Conservation (phyloP, 2,329 filamentous ascomycete genomes). For the Hawksworthiomyces lignivorus region DNA sequence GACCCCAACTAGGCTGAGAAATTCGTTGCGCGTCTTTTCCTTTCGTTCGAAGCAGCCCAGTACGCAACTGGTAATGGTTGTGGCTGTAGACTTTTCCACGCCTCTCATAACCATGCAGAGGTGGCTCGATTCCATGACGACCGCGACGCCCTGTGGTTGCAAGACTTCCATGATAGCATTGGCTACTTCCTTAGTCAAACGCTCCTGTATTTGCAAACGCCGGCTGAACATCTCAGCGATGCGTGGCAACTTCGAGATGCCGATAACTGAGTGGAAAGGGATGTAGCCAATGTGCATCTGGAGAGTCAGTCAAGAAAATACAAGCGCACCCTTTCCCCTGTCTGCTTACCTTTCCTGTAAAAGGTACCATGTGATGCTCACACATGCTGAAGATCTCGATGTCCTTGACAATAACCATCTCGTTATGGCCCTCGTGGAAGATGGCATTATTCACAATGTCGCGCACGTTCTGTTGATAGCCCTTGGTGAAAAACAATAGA, state of each 20-base stretch:
- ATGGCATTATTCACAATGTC: conserved; percentile 91
- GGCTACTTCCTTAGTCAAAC: conserved; percentile 91
- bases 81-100: conserved; percentile 83
- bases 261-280: conserved; percentile 81
- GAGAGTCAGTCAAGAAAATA: too few relatives aligned
- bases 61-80: conserved; percentile 93
- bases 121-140: conserved; percentile 95
- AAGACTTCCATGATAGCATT: conserved; percentile 88
- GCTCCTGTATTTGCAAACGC: conserved; percentile 89
- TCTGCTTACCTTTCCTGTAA: conserved; percentile 73
- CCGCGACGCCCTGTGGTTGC: conserved; percentile 87
- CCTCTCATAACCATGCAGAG: conserved; percentile 99
- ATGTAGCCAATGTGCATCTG: conserved; percentile 99
- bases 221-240: conserved; percentile 97
- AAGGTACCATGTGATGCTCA: conserved; percentile 96
- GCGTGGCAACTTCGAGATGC: conserved; percentile 88
- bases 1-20: conserved; percentile 69
- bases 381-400: conserved; percentile 93
- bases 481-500: conserved; percentile 91
- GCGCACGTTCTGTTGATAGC: conserved; percentile 88
- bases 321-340: too few relatives aligned
- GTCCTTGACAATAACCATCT: conserved; percentile 95
- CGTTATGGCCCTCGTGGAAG: conserved; percentile 94
- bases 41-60: conserved; percentile 91
- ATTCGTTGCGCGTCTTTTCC: conserved; percentile 92